Percentiles rank a stretch among this genome's conserved stretches.
Conservation (phyloP, 495 filamentous ascomycete species). For the Penicillium antarcticum region DNA sequence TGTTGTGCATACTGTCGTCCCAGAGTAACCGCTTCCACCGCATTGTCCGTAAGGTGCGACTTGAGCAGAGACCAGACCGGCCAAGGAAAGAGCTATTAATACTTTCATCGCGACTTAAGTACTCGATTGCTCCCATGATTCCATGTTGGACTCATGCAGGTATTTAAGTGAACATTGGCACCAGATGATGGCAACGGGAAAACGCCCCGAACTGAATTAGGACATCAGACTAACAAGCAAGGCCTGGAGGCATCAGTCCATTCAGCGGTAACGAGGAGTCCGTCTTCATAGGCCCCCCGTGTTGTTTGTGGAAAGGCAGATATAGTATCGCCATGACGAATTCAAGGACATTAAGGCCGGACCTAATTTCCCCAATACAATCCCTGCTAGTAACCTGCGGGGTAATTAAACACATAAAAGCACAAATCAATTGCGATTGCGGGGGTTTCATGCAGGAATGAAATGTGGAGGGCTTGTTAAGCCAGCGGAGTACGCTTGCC, state of each 20-base stretch:
- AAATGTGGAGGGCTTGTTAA: background rate
- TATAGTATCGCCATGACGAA: background rate
- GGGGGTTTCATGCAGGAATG: background rate
- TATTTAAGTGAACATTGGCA: background rate
- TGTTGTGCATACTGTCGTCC: constrained; percentile 23
- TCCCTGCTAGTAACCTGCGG: background rate
- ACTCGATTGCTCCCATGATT: too few species aligned
- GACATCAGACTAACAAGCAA: background rate
- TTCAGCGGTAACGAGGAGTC: background rate
- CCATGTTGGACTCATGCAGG: background rate
- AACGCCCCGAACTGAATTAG: constrained; percentile 11
- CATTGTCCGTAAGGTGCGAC: constrained; percentile 33
- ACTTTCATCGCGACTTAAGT: constrained; percentile 1
- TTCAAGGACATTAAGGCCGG: background rate
- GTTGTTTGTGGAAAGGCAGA: constrained; percentile 12
- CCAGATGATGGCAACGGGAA: background rate
- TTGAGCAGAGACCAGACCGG: constrained; percentile 22
- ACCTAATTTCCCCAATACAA: background rate
- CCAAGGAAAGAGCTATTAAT: constrained; percentile 12
- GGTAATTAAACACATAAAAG: background rate
- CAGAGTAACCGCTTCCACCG: constrained; percentile 28
- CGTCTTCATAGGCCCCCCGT: background rate
- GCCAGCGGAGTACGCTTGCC: background rate
- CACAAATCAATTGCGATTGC: background rate
- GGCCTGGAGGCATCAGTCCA: background rate